Evolutionary conservation across 2,329 filamentous ascomycete genomes (phyloP).

Genomic region (Nemania serpens): DNA sequence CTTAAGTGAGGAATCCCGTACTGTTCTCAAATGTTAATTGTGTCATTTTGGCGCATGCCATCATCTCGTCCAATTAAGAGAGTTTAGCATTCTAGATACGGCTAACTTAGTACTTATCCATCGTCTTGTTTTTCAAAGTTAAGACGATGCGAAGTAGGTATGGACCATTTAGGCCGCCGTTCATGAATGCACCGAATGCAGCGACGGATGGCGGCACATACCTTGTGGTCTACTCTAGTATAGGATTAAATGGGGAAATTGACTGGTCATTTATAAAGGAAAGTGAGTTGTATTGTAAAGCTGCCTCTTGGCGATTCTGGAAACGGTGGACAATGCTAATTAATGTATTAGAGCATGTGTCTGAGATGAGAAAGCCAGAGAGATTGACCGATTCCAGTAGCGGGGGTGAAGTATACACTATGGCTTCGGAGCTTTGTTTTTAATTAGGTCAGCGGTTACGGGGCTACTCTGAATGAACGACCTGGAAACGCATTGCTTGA

Average conservation of each 20-base stretch:
- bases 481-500: slow-evolving; percentile 33
- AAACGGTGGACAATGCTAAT: no score
- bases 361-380: slow-evolving; percentile 11
- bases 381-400: slow-evolving; percentile 18
- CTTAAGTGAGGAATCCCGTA: no score
- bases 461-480: slow-evolving; percentile 29
- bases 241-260: no score
- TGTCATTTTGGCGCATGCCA: slow-evolving; percentile 23
- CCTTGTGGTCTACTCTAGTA: no score
- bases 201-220: no score
- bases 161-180: no score
- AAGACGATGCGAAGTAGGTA: not conserved
- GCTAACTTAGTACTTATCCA: not conserved
- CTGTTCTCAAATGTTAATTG: no score
- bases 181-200: no score
- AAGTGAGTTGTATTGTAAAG: no score
- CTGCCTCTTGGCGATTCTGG: no score
- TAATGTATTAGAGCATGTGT: slow-evolving; percentile 8
- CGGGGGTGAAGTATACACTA: not conserved
- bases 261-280: no score
- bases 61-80: not conserved
- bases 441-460: slow-evolving; percentile 8
- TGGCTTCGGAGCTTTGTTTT: slow-evolving; percentile 24
- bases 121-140: not conserved
- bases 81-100: not conserved